Base-by-base conservation (phyloP, 2,329 filamentous ascomycete genomes). In the Trematosphaeria pertusa region DNA sequence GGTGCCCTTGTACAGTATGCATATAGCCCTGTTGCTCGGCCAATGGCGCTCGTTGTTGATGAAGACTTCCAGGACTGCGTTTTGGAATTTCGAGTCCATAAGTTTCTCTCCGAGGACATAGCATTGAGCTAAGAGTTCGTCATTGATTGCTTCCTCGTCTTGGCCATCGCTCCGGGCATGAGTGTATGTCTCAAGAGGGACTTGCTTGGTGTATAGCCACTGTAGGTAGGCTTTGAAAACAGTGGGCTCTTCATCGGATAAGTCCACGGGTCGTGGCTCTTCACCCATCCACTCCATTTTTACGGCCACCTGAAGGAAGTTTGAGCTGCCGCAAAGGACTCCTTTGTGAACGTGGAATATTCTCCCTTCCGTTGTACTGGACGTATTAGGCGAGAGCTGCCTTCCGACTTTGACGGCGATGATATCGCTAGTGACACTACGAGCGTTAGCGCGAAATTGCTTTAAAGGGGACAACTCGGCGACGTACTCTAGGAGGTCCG, bases 81-180 rank as follows among this genome's bases (percentile, higher is more conserved):
- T 52, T 7, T 42, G 18, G 21, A 34, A 52, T 8, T 24, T 3
- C 2, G 11, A 18, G 14, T 52, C 49, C 7, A 38, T 26, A 10
- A 52, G 14, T 14, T 36, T 39, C 31, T 52, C 49, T 14, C 36
- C 44, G 3, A 52, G 41, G 12, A 43, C 37, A 26, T 48, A 52
- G n/a, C 32, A 37, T 4, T 31, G 22, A 2, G 41, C 45, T 11
- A 52, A 39, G 11, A 34, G 38, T 10, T 44, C 41, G 4, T 14
- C 24, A n/a, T 37, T 26, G 11, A 37, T n/a, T 8, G 30, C 37
- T 10, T 18, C 18, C 12, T 33, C 14, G 19, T 35, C 26, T 10
- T 33, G 17, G 19, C 26, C 26, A 15, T 28, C 20, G 6, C 2
- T 28, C 22, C 12, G 19, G 21, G 32, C 33, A 36, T 5, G 31